These are phyloP conservation scores for Phalaenopsis hybrid DNA, from an alignment of 116 monocot species.

Conservation along the genomic window DNA sequence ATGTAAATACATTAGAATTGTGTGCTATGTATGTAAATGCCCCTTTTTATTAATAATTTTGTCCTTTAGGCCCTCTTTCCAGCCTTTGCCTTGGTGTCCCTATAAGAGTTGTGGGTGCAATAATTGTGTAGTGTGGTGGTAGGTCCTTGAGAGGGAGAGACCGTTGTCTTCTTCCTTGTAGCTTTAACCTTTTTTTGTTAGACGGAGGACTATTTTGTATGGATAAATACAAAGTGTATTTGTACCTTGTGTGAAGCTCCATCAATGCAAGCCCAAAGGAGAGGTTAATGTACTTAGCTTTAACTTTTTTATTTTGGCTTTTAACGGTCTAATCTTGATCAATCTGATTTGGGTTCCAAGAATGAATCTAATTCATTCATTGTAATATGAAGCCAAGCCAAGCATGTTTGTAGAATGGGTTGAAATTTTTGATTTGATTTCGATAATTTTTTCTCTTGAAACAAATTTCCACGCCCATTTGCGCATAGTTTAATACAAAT, in stretches of 20 bases:
- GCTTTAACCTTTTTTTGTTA: not conserved
- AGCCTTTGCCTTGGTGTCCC: not conserved
- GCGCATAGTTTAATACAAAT: too few species aligned
- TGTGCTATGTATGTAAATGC: too few species aligned
- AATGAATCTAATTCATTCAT: not conserved
- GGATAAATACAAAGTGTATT: not conserved
- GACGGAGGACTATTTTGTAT: not conserved
- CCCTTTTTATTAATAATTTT: not conserved
- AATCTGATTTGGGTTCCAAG: not conserved
- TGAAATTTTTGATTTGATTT: too few species aligned
- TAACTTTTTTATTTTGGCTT: not conserved
- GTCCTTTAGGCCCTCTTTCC: not conserved
- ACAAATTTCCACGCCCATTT: too few species aligned
- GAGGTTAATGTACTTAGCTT: not conserved
- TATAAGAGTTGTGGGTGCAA: not conserved
- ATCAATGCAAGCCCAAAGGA: not conserved
- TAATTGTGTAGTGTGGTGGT: conserved; percentile 4
- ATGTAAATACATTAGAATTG: too few species aligned
- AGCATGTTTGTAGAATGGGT: too few species aligned
- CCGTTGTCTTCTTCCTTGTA: conserved; percentile 1
- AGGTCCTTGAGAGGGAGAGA: conserved; percentile 1
- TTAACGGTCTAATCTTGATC: not conserved
- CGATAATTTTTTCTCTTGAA: too few species aligned
- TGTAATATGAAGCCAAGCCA: not conserved
- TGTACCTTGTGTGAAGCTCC: not conserved